Evolutionary conservation across 768 basidiomycete species (phyloP).

Genomic region (Inosperma sp.): DNA sequence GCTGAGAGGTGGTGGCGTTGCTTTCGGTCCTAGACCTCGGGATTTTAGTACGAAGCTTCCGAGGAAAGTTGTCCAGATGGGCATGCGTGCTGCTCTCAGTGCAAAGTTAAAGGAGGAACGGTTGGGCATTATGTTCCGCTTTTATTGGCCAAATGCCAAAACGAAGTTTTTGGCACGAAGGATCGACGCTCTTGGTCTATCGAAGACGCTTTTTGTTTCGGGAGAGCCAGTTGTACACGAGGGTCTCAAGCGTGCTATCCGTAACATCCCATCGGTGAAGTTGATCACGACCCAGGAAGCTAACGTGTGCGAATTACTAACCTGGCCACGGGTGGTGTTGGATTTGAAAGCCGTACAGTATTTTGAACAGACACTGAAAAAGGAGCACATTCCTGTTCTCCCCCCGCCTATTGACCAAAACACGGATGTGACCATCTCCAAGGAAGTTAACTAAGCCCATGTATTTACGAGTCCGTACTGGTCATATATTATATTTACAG

Average conservation of each 20-base stretch:
- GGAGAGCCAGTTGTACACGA: slow-evolving; percentile 52
- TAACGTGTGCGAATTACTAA: slow-evolving; percentile 77
- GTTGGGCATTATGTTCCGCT: slow-evolving; percentile 68
- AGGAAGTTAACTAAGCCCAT: too few species aligned
- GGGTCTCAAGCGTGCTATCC: slow-evolving; percentile 55
- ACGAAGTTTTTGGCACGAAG: slow-evolving; percentile 62
- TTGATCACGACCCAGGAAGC: slow-evolving; percentile 60
- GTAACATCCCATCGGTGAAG: slow-evolving; percentile 69
- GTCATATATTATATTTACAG: neutral
- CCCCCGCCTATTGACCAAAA: slow-evolving; percentile 22
- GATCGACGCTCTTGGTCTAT: slow-evolving; percentile 61
- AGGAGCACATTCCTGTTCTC: slow-evolving; percentile 33
- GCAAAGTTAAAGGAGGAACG: slow-evolving; percentile 70
- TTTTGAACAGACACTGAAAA: slow-evolving; percentile 61
- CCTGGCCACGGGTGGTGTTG: slow-evolving; percentile 76
- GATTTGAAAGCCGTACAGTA: slow-evolving; percentile 80
- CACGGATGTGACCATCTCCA: slow-evolving; percentile 3
- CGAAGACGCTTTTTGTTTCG: slow-evolving; percentile 73
- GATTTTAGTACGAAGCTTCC: slow-evolving; percentile 90
- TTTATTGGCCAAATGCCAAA: slow-evolving; percentile 70
- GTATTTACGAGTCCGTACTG: neutral
- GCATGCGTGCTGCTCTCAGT: slow-evolving; percentile 86
- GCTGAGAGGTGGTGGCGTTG: slow-evolving; percentile 86
- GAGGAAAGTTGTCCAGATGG: slow-evolving; percentile 90
- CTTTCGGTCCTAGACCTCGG: slow-evolving; percentile 86